Conservation (phyloP, 495 filamentous ascomycete genomes). For the Apiosordaria backusii region DNA sequence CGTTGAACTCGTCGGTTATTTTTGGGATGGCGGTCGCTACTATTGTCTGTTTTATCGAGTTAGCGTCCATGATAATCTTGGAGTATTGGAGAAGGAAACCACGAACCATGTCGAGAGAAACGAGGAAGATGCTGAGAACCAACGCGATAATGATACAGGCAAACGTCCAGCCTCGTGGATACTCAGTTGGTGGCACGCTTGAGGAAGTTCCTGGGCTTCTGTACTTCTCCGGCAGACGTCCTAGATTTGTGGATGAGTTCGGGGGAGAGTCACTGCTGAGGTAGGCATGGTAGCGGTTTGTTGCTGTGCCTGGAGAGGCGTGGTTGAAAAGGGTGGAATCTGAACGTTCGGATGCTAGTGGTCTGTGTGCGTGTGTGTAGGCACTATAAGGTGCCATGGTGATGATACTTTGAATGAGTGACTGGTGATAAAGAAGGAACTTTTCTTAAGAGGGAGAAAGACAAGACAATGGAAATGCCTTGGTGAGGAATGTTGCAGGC, state of each 20-base stretch:
- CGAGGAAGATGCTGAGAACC: constrained; percentile 48
- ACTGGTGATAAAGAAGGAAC: background rate
- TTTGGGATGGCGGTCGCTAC: constrained; percentile 9
- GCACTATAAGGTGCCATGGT: constrained; percentile 4
- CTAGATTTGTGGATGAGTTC: background rate
- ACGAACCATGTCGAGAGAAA: constrained; percentile 51
- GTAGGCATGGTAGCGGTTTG: constrained; percentile 7
- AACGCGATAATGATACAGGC: constrained; percentile 45
- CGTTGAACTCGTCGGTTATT: constrained; percentile 10
- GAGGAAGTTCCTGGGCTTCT: background rate
- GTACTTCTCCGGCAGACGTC: background rate
- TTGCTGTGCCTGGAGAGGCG: background rate
- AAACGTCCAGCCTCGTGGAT: constrained; percentile 34
- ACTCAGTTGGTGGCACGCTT: constrained; percentile 22
- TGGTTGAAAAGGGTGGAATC: background rate
- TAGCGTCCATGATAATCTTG: background rate
- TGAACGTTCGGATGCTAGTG: background rate
- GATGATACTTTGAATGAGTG: background rate
- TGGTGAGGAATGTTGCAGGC: background rate
- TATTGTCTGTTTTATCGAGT: constrained; percentile 6
- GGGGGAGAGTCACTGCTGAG: background rate
- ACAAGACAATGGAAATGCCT: background rate
- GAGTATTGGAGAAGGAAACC: constrained; percentile 14
- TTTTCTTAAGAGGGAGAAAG: background rate
- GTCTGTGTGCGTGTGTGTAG: constrained; percentile 4